Evolutionary conservation across 208 protist species (phyloP), one percentile per base, ranked within the genome.

Genomic region (Hexamita inflata): DNA sequence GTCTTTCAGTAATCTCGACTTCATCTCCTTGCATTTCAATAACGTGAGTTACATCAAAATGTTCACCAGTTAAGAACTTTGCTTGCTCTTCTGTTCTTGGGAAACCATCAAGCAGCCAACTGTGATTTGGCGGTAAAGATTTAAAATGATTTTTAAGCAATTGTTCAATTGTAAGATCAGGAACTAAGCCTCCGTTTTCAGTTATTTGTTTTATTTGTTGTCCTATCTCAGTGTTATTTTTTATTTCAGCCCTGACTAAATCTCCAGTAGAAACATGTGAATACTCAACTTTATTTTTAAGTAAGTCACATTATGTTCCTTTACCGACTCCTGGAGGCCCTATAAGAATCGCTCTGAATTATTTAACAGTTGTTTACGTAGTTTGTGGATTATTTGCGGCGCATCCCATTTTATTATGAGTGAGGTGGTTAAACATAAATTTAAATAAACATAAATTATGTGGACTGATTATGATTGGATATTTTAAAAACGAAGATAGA

Each of bases 321-420:
- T 94, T 95, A 35, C 92, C 92, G 66, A 83, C 84, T 26, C 87
- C 90, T 0, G 89, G 87, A 0, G 86, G 81, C 0, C 92, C 92
- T 35, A 68, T 30, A 34, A 84, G 28, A 57, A 84, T n/a, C n/a
- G n/a, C n/a, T n/a, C n/a, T n/a, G n/a, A n/a, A n/a, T n/a, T n/a
- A n/a, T n/a, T n/a, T n/a, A n/a, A n/a, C n/a, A n/a, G n/a, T n/a
- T n/a, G n/a, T n/a, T n/a, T n/a, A n/a, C n/a, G n/a, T n/a, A n/a
- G n/a, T n/a, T n/a, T n/a, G n/a, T n/a, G n/a, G n/a, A n/a, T n/a
- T n/a, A n/a, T n/a, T n/a, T n/a, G n/a, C n/a, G n/a, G n/a, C n/a
- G n/a, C n/a, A n/a, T n/a, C n/a, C n/a, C n/a, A n/a, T n/a, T n/a
- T n/a, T n/a, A n/a, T n/a, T n/a, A n/a, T n/a, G n/a, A n/a, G n/a